Conservation (phyloP, 2,329 filamentous ascomycete species). For the Venturia oleaginea region DNA sequence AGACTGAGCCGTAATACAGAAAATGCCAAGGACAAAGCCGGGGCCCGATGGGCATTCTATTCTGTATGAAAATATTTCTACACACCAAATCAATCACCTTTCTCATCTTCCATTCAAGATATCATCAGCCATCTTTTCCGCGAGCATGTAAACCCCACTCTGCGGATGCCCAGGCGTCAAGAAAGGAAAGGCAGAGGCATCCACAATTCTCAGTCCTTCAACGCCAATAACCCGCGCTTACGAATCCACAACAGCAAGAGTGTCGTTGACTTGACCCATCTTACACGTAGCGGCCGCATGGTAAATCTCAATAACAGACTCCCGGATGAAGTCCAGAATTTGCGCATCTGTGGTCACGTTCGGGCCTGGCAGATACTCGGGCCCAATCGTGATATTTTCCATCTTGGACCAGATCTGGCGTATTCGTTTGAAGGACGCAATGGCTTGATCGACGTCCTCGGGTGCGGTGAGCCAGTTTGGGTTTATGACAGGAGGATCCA, state of each 20-base stretch:
- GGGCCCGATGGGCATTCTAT: too few species aligned
- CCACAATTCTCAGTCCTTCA: conserved; percentile 42
- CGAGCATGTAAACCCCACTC: conserved; percentile 18
- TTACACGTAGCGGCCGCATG: conserved; percentile 14
- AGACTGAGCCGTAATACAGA: too few species aligned
- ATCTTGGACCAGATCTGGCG: conserved; percentile 22
- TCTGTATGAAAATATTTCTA: too few species aligned
- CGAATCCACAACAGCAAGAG: conserved; percentile 44
- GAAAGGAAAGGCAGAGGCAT: conserved; percentile 24
- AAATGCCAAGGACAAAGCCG: too few species aligned
- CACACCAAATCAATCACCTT: too few species aligned
- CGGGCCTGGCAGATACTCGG: conserved; percentile 23
- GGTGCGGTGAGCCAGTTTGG: conserved; percentile 28
- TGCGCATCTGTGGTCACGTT: conserved; percentile 21
- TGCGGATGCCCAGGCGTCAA: conserved; percentile 30
- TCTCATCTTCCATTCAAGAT: conserved; percentile 9
- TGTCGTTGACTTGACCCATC: conserved; percentile 34
- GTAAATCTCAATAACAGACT: conserved; percentile 19
- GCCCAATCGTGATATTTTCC: conserved; percentile 19
- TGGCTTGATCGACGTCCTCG: conserved; percentile 23
- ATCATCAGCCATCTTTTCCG: conserved; percentile 16
- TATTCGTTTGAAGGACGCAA: conserved; percentile 25
- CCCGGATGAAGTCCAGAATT: conserved; percentile 19
- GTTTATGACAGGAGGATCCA: conserved; percentile 24
- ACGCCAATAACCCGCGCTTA: conserved; percentile 46